Evolutionary conservation across 2,329 filamentous ascomycete genomes (phyloP).

Genomic region (Lachnellula suecica): DNA sequence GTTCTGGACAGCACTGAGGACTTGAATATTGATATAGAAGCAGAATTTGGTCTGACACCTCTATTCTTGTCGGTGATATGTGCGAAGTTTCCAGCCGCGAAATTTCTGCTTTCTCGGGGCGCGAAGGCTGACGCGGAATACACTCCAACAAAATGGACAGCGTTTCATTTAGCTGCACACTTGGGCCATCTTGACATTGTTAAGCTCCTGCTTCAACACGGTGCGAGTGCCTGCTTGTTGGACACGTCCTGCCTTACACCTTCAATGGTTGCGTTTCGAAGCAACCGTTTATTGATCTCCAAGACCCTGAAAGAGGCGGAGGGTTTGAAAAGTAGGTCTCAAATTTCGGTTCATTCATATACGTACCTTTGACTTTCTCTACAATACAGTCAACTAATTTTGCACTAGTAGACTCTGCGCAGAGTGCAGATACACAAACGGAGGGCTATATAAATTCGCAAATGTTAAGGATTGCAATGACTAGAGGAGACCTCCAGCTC

Average conservation of each 20-base stretch:
- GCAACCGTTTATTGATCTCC: neutral
- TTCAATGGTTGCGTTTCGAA: neutral
- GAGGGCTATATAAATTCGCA: neutral
- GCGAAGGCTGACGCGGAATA: neutral
- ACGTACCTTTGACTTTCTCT: too few species aligned
- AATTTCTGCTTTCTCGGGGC: neutral
- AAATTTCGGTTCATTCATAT: too few species aligned
- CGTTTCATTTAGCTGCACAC: neutral
- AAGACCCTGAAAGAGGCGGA: neutral
- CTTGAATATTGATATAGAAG: slow-evolving; percentile 2
- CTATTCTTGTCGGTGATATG: neutral
- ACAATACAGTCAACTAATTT: too few species aligned
- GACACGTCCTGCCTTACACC: neutral
- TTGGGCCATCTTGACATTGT: neutral
- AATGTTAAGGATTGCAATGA: neutral
- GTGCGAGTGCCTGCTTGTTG: neutral
- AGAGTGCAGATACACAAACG: neutral
- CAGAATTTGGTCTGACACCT: slow-evolving; percentile 2
- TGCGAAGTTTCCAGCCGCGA: neutral
- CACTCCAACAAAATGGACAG: neutral
- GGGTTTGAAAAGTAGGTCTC: neutral
- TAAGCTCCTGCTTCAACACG: neutral
- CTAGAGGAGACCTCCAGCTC: neutral
- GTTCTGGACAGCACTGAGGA: neutral
- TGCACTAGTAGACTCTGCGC: too few species aligned